Evolutionary conservation across 164 flowering plant genomes (phyloP).

Genomic region (Berberis thunbergii): DNA sequence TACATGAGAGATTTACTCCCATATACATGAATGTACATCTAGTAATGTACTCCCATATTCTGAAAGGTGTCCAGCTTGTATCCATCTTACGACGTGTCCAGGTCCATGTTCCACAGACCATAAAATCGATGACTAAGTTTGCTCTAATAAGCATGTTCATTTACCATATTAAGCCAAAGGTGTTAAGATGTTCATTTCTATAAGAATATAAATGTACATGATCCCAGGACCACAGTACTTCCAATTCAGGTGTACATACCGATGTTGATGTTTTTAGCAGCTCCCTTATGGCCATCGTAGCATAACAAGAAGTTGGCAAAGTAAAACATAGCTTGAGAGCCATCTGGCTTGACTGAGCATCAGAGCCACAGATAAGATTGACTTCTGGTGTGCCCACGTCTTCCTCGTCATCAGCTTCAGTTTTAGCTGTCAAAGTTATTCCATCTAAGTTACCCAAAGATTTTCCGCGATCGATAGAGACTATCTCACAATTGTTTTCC

Average conservation of each 20-base stretch:
- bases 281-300: conserved; percentile 98
- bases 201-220: background rate
- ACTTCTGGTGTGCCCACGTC: conserved; percentile 15
- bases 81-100: no score
- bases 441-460: conserved; percentile 12
- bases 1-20: no score
- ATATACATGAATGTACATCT: no score
- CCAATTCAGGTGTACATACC: conserved; percentile 29
- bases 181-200: background rate
- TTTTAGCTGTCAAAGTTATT: conserved; percentile 5
- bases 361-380: conserved; percentile 16
- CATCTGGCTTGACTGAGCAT: conserved; percentile 24
- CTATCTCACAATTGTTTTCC: conserved; percentile 5
- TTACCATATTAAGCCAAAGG: background rate
- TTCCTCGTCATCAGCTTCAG: conserved; percentile 14
- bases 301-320: conserved; percentile 87
- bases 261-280: conserved; percentile 85
- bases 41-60: no score
- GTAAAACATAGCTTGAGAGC: conserved; percentile 78
- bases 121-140: no score
- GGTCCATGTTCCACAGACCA: no score
- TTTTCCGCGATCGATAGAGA: conserved; percentile 5
- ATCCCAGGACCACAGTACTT: background rate
- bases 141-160: background rate
- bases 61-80: no score